Evolutionary conservation across 2,329 filamentous ascomycete species (phyloP).

Genomic region (Corynespora cassiicola): DNA sequence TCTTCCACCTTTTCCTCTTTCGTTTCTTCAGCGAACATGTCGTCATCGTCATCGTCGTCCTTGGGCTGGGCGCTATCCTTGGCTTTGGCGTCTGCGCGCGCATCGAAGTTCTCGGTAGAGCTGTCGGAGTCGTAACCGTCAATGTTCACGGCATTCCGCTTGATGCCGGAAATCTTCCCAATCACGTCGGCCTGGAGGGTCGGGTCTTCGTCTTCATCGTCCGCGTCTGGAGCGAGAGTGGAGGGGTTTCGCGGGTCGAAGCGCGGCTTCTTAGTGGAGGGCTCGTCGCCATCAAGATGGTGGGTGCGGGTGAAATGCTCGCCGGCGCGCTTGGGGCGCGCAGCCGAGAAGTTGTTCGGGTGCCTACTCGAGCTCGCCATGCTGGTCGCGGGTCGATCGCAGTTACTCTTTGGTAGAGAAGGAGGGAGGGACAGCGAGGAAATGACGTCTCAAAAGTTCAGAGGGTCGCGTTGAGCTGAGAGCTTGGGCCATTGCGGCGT

Average conservation of each 20-base stretch:
- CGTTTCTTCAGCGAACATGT: slow-evolving; percentile 85
- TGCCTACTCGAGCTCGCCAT: slow-evolving; percentile 41
- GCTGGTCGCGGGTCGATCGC: background rate
- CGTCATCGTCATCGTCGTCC: slow-evolving; percentile 64
- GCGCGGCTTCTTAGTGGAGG: slow-evolving; percentile 76
- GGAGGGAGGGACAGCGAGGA: background rate
- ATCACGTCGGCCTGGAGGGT: slow-evolving; percentile 93
- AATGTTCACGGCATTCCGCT: slow-evolving; percentile 92
- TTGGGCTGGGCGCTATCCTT: slow-evolving; percentile 53
- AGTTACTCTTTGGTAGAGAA: background rate
- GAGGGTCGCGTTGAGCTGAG: slow-evolving; percentile 21
- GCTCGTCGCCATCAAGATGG: slow-evolving; percentile 64
- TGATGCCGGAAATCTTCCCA: slow-evolving; percentile 74
- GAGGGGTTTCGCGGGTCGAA: slow-evolving; percentile 97
- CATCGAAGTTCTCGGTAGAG: slow-evolving; percentile 89
- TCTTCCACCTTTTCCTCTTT: slow-evolving; percentile 61
- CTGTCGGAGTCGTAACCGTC: slow-evolving; percentile 95
- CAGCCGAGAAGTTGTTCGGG: slow-evolving; percentile 56
- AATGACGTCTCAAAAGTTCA: slow-evolving; percentile 12
- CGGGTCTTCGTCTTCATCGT: slow-evolving; percentile 72
- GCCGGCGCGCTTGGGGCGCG: slow-evolving; percentile 81
- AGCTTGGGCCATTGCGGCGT: slow-evolving; percentile 27
- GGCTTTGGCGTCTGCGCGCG: slow-evolving; percentile 68
- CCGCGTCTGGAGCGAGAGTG: slow-evolving; percentile 81
- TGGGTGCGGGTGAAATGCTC: slow-evolving; percentile 82